phyloP scores from a whole-genome alignment of 2,329 filamentous ascomycete genomes.

The Talaromyces sp. region DNA sequence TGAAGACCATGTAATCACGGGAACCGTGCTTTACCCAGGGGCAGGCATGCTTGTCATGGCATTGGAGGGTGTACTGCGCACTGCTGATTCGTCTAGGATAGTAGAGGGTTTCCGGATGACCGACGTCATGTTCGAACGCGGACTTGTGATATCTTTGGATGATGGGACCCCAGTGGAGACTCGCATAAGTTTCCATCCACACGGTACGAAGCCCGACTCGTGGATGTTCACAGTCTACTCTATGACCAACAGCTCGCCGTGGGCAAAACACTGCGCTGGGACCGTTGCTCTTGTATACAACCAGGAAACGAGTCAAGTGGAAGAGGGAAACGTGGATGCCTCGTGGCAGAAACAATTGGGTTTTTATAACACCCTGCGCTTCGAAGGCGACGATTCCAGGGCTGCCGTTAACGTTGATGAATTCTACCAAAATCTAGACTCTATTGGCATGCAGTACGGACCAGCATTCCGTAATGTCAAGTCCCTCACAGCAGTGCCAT shows the following conservation, averaged over 20 bases:
- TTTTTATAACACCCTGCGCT: background rate
- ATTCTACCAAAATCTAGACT: background rate
- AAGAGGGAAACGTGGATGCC: background rate
- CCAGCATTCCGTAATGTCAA: background rate
- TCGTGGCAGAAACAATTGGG: background rate
- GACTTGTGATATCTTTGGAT: slow-evolving; percentile 22
- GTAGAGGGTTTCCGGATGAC: background rate
- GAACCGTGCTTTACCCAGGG: slow-evolving; percentile 19
- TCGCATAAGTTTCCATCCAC: background rate
- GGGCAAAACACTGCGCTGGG: background rate
- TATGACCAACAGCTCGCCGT: background rate
- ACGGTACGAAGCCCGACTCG: background rate
- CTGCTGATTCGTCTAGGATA: slow-evolving; percentile 7
- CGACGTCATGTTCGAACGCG: slow-evolving; percentile 17
- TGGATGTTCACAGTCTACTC: background rate
- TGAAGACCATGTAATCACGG: slow-evolving; percentile 18
- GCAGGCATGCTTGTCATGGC: slow-evolving; percentile 24
- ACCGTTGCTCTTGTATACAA: background rate
- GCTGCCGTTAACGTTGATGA: background rate
- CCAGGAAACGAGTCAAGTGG: background rate
- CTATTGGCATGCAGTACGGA: slow-evolving; percentile 1
- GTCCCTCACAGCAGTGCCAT: background rate
- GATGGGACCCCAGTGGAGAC: slow-evolving; percentile 10
- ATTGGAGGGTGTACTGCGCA: slow-evolving; percentile 21
- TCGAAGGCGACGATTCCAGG: background rate